A percentile compares a stretch with the other conserved stretches of the same genome.
Conservation (phyloP, 148 eudicot genomes). For the Chenopodium formosanum region DNA sequence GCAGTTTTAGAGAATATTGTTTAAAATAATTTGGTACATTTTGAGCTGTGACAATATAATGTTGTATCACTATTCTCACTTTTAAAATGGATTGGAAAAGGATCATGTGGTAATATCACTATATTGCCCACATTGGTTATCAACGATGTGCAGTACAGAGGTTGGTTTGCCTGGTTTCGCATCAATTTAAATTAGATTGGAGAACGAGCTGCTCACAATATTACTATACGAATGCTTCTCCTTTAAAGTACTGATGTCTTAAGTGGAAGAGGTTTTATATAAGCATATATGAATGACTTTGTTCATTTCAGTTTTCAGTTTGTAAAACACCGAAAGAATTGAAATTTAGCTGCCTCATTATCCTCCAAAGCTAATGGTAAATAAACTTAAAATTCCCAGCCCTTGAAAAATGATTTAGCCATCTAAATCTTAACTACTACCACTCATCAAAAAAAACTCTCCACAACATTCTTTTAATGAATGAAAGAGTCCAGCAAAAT, state of each 20-base stretch:
- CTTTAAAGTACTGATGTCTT: neutral
- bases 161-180: constrained; percentile 34
- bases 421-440: no score
- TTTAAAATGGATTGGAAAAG: constrained; percentile 63
- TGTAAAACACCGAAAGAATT: no score
- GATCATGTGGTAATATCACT: constrained; percentile 88
- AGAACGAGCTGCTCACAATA: neutral
- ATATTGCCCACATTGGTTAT: constrained; percentile 88
- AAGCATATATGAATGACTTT: no score
- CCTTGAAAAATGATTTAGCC: no score
- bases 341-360: no score
- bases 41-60: neutral
- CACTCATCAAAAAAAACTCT: no score
- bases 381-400: no score
- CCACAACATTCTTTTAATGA: no score
- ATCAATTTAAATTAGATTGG: neutral
- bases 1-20: neutral
- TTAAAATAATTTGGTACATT: neutral
- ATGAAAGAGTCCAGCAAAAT: no score
- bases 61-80: no score
- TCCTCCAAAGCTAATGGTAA: no score
- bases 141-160: constrained; percentile 86
- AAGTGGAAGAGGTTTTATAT: neutral
- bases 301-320: no score
- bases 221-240: neutral